Evolutionary conservation across 768 basidiomycete species (phyloP), one percentile per base, ranked within the genome.

Genomic region (Lactifluus piperatus): DNA sequence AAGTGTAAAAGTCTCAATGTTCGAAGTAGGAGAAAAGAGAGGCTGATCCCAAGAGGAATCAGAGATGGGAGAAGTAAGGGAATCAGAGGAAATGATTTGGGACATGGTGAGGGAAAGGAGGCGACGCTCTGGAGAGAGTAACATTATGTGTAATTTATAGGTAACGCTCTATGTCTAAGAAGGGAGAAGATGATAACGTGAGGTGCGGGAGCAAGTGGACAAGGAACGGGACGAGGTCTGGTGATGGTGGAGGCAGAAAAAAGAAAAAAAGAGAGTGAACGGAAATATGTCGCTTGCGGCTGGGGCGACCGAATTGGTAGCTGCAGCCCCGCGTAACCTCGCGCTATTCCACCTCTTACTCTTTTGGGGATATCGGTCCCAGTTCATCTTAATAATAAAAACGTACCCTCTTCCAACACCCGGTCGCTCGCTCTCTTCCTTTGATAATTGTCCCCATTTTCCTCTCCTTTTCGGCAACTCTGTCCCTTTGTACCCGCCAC

Each of bases 31-130:
- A 66, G 73, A 77, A 53, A 64, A 61, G 45, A 75, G 72, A 18
- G 71, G 73, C 48, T 69, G 69, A 67, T 83, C 79, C 80, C 81
- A 84, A 60, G 75, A 59, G 56, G 76, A 57, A 63, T 81, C 80
- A 26, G 76, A 71, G 56, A 71, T 67, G 44, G 82, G 81, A 44
- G 82, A 81, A 66, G 81, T 76, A 46, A 86, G 76, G 60, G 79
- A 77, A 73, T 87, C 84, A 64, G 69, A 67, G 52, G 80, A 73
- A 68, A 82, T 80, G 67, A 85, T 75, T 63, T 81, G 77, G 64
- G 82, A 80, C 77, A 83, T 81, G 66, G 77, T 68, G 51, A 77
- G 70, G 61, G 64, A 63, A 46, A 65, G 66, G 16, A 58, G 62
- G 41, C 56, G 62, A 48, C 64, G 64, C 32, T 64, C 59, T 58